Evolutionary conservation across 805 yeast genomes (phyloP).

Genomic region (Yamadazyma sp.): DNA sequence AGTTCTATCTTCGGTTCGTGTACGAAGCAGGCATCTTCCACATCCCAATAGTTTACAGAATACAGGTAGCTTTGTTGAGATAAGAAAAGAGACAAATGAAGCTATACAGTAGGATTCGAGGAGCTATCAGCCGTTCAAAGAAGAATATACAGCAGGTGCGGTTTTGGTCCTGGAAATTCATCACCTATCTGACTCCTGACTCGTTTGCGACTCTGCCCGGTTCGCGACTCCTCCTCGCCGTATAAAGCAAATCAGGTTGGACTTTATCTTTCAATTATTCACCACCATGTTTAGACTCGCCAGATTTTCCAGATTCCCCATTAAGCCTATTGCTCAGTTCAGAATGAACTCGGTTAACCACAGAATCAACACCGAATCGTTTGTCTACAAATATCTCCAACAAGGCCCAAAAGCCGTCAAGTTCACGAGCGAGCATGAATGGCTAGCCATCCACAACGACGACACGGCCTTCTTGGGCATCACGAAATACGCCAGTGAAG

Average conservation of each 20-base stretch:
- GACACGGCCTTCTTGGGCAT: constrained; percentile 85
- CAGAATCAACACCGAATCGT: constrained; percentile 38
- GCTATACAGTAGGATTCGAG: too few relatives aligned
- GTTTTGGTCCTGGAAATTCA: too few relatives aligned
- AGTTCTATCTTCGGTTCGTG: too few relatives aligned
- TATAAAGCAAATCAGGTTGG: not conserved
- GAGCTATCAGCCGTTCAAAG: too few relatives aligned
- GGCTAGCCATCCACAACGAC: constrained; percentile 86
- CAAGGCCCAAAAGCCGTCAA: constrained; percentile 51
- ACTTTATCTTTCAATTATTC: not conserved
- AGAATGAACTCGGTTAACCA: constrained; percentile 32
- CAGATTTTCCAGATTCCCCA: constrained; percentile 3
- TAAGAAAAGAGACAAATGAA: too few relatives aligned
- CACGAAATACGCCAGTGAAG: constrained; percentile 92
- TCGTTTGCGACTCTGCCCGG: constrained; percentile 1
- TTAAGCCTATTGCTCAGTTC: constrained; percentile 9
- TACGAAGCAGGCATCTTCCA: too few relatives aligned
- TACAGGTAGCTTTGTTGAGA: too few relatives aligned
- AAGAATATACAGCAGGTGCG: too few relatives aligned
- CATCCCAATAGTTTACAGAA: too few relatives aligned
- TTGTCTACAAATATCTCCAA: constrained; percentile 37
- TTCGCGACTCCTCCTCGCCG: constrained; percentile 4
- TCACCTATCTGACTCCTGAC: too few relatives aligned
- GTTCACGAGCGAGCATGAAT: constrained; percentile 91
- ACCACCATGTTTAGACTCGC: constrained; percentile 10